These are phyloP conservation scores for Candida sakaeoensis DNA, from an alignment of 805 yeast genomes.

Conservation along the genomic window DNA sequence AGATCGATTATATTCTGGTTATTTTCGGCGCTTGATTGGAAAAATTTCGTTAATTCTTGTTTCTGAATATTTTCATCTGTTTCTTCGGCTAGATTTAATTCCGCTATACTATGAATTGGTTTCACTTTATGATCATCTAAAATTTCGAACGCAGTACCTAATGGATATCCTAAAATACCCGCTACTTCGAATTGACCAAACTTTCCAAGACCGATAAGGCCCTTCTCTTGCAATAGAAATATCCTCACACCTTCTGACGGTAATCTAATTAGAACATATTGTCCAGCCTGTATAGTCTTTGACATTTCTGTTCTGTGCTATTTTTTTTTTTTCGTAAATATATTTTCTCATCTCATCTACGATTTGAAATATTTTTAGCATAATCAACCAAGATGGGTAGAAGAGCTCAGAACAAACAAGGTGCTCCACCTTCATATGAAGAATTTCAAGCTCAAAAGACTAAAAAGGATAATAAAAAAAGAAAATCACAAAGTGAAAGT, in stretches of 20 bases:
- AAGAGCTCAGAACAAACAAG: slow-evolving; percentile 89
- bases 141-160: slow-evolving; percentile 88
- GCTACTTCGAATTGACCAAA: slow-evolving; percentile 82
- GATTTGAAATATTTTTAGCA: slow-evolving; percentile 1
- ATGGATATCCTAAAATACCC: slow-evolving; percentile 73
- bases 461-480: slow-evolving; percentile 39
- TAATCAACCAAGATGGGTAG: slow-evolving; percentile 71
- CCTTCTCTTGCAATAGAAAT: slow-evolving; percentile 59
- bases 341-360: slow-evolving; percentile 9
- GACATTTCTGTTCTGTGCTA: background rate
- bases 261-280: slow-evolving; percentile 62
- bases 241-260: slow-evolving; percentile 82
- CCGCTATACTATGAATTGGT: slow-evolving; percentile 43
- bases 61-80: slow-evolving; percentile 31
- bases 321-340: slow-evolving; percentile 1
- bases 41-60: slow-evolving; percentile 34
- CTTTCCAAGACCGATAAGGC: slow-evolving; percentile 75
- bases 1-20: slow-evolving; percentile 65
- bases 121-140: slow-evolving; percentile 49
- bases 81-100: slow-evolving; percentile 16
- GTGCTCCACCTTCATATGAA: slow-evolving; percentile 84
- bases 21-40: slow-evolving; percentile 49
- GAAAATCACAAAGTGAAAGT: slow-evolving; percentile 16
- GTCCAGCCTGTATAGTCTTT: slow-evolving; percentile 41
- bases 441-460: slow-evolving; percentile 56